phyloP scores from a whole-genome alignment of 345 rosid genomes.

The Gossypium ekmanianum region DNA sequence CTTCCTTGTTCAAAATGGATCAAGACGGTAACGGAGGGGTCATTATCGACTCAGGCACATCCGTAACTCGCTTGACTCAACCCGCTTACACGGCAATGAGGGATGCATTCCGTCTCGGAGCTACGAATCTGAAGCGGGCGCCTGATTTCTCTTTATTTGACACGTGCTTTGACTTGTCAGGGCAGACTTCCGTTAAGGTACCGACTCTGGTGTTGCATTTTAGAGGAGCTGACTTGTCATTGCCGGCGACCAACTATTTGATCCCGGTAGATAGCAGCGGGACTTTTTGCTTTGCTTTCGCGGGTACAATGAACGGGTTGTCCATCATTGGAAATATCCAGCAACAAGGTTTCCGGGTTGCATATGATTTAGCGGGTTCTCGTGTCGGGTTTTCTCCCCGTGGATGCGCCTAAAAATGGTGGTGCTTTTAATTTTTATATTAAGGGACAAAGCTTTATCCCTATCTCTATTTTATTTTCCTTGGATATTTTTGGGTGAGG shows the following conservation, averaged over 20 bases:
- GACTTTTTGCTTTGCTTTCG: slow-evolving; percentile 91
- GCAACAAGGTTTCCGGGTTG: slow-evolving; percentile 96
- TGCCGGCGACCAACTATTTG: slow-evolving; percentile 88
- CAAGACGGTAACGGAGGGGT: slow-evolving; percentile 90
- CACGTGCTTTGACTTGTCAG: slow-evolving; percentile 79
- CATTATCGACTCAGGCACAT: slow-evolving; percentile 83
- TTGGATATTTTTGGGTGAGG: not conserved
- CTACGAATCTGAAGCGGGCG: slow-evolving; percentile 43
- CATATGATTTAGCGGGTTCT: slow-evolving; percentile 63
- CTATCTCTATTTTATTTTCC: not conserved
- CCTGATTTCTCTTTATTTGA: slow-evolving; percentile 63
- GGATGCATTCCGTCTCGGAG: slow-evolving; percentile 58
- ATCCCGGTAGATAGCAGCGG: slow-evolving; percentile 80
- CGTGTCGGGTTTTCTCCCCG: slow-evolving; percentile 87
- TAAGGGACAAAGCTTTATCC: not conserved
- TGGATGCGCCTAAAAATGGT: slow-evolving; percentile 54
- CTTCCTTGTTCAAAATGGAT: slow-evolving; percentile 73
- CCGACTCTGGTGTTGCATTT: slow-evolving; percentile 74
- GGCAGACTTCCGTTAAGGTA: slow-evolving; percentile 56
- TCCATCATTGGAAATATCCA: slow-evolving; percentile 92
- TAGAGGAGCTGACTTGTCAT: slow-evolving; percentile 65
- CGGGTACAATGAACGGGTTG: slow-evolving; percentile 77
- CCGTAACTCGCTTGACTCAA: slow-evolving; percentile 72
- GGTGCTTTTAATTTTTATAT: not conserved
- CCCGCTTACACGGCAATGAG: slow-evolving; percentile 63